Conservation (phyloP, 179 eudicot species). For the Sideroxylon spinosum region DNA sequence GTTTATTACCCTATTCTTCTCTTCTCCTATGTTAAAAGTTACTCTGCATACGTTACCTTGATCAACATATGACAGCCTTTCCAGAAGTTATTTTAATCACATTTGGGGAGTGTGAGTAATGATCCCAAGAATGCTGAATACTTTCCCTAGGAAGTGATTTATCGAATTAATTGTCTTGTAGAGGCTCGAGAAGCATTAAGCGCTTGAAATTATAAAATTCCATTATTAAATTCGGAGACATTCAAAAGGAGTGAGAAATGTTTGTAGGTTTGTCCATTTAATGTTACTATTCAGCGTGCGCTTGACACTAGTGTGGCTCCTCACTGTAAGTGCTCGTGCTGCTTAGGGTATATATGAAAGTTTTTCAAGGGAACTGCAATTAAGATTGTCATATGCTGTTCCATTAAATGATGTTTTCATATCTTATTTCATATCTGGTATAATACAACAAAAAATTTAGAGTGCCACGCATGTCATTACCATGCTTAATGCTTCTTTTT, state of each 20-base stretch:
- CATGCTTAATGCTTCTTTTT: no score
- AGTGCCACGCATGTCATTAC: background rate
- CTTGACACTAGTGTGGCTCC: background rate
- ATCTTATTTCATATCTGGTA: background rate
- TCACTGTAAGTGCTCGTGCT: background rate
- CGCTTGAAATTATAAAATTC: background rate
- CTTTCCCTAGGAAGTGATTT: no score
- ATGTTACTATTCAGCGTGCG: background rate
- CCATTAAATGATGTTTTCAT: background rate
- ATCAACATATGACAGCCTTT: no score
- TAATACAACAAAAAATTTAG: background rate
- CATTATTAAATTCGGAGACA: background rate
- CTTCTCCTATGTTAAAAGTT: no score
- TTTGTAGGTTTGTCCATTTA: background rate
- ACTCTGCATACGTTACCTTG: no score
- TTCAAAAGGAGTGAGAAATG: background rate
- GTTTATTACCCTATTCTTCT: no score
- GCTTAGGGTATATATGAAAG: background rate
- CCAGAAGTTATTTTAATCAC: no score
- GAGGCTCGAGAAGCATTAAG: no score
- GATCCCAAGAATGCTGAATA: no score
- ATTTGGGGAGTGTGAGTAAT: no score
- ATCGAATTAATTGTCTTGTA: no score
- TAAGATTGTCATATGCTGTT: background rate
- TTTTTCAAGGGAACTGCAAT: background rate